These are phyloP conservation scores for Cynanchum wilfordii DNA, from an alignment of 257 asterid genomes.

Conservation along the genomic window DNA sequence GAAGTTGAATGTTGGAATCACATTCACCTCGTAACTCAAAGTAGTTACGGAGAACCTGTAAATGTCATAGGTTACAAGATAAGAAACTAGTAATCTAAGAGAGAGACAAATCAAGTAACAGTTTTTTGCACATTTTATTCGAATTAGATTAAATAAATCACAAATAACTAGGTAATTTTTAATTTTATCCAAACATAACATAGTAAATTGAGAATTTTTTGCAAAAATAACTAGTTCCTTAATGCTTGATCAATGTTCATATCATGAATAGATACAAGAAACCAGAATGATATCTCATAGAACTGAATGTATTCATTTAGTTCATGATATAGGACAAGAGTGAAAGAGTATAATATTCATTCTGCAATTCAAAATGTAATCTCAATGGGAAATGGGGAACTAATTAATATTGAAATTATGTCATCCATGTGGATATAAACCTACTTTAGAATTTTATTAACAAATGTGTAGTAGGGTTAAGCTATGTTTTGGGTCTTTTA, in stretches of 20 bases:
- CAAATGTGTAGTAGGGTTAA: no score
- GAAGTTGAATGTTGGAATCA: slow-evolving; percentile 85
- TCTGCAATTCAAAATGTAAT: neutral
- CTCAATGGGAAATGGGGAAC: no score
- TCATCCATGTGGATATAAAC: no score
- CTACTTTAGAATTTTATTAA: no score
- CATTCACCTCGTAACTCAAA: slow-evolving; percentile 76
- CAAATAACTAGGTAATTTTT: neutral
- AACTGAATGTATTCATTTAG: neutral
- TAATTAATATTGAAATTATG: no score
- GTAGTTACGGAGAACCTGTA: slow-evolving; percentile 51
- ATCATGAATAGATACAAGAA: neutral
- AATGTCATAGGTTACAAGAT: neutral
- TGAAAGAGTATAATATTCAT: neutral
- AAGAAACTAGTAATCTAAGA: neutral
- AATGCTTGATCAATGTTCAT: neutral
- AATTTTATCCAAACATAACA: neutral
- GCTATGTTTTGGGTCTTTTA: no score
- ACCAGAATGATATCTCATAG: neutral
- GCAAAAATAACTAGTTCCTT: neutral
- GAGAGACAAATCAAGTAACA: neutral
- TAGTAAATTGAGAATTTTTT: neutral
- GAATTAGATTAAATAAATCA: neutral
- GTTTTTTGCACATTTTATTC: neutral
- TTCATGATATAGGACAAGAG: neutral